Evolutionary conservation across 1,284 basidiomycete species (phyloP), one percentile per base, ranked within the genome.

Genomic region (Inonotus obliquus): DNA sequence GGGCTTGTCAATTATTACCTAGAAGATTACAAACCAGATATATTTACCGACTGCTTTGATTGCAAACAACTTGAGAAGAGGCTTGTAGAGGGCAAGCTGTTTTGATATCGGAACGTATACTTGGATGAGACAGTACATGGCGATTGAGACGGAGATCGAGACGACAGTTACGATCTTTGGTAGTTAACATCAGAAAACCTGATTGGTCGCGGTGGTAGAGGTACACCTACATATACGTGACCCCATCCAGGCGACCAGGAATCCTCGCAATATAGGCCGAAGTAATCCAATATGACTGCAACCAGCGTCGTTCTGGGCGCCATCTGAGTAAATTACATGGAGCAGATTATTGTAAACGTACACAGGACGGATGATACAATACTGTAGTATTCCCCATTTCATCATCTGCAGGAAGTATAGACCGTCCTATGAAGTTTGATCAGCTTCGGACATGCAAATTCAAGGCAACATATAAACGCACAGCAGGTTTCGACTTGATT

Each of bases 311-410:
- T 86, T 19, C 84, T 85, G 60, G 0, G 44, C 38, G 25, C 49
- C 29, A 19, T 10, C n/a, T 6, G 44, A 27, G 41, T 54, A 14
- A 41, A 38, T 29, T 23, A 35, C 21, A 45, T 27, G n/a, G 14
- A 21, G n/a, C n/a, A 60, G 1, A n/a, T 17, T 6, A 19, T n/a
- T 19, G 17, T 57, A 52, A 39, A 75, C 79, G 58, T 67, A 85
- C 83, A 78, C 67, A 1, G 89, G 88, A 62, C 88, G 78, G 37
- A 89, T 71, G 54, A 91, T 81, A 72, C 87, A 89, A 67, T 92
- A 92, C 69, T 93, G 91, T n/a, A 91, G 75, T 10, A 92, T 83
- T 19, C 83, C 85, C 83, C 89, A 89, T 73, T 91, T 92, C 84
- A 89, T 89, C 53, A 88, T 71, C 70, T 90, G 88, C 39, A 92